These are phyloP conservation scores for Alternaria sp. DNA, from an alignment of 2,329 filamentous ascomycete species.

Conservation along the genomic window DNA sequence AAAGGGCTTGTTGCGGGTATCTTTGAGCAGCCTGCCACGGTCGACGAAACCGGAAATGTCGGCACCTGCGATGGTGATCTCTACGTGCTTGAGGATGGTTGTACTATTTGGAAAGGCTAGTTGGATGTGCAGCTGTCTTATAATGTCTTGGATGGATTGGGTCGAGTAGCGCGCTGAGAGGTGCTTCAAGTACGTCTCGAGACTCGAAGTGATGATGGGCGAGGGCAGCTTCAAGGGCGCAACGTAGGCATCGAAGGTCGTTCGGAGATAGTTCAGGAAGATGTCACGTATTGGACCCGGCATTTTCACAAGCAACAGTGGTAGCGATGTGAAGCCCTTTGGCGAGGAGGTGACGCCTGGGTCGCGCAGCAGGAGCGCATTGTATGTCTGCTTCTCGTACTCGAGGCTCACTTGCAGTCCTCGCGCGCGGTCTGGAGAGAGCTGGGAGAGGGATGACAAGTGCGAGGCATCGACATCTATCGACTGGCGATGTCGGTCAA, in stretches of 20 bases:
- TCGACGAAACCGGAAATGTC: slow-evolving; percentile 50
- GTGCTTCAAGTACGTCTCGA: slow-evolving; percentile 67
- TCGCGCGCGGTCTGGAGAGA: slow-evolving; percentile 37
- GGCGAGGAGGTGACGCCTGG: slow-evolving; percentile 40
- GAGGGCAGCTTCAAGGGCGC: slow-evolving; percentile 56
- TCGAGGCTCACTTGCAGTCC: slow-evolving; percentile 60
- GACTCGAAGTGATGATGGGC: slow-evolving; percentile 53
- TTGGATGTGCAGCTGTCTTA: slow-evolving; percentile 48
- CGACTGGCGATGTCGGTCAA: slow-evolving; percentile 46
- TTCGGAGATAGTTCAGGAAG: slow-evolving; percentile 58
- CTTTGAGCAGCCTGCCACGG: slow-evolving; percentile 34
- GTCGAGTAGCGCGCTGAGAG: slow-evolving; percentile 55
- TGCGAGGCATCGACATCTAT: slow-evolving; percentile 46
- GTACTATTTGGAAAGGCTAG: slow-evolving; percentile 44
- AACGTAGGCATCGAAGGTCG: slow-evolving; percentile 61
- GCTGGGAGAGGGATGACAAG: slow-evolving; percentile 15
- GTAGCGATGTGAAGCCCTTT: slow-evolving; percentile 56
- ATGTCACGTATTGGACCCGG: slow-evolving; percentile 59
- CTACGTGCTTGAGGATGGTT: slow-evolving; percentile 51
- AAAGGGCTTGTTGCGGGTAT: slow-evolving; percentile 43
- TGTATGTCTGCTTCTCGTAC: slow-evolving; percentile 60
- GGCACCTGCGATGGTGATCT: slow-evolving; percentile 53
- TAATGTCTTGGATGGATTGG: slow-evolving; percentile 40
- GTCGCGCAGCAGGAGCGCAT: slow-evolving; percentile 59
- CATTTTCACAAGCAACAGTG: slow-evolving; percentile 61